Evolutionary conservation across 2,329 filamentous ascomycete species (phyloP), one percentile per base, ranked within the genome.

Genomic region (Capronia epimyces): DNA sequence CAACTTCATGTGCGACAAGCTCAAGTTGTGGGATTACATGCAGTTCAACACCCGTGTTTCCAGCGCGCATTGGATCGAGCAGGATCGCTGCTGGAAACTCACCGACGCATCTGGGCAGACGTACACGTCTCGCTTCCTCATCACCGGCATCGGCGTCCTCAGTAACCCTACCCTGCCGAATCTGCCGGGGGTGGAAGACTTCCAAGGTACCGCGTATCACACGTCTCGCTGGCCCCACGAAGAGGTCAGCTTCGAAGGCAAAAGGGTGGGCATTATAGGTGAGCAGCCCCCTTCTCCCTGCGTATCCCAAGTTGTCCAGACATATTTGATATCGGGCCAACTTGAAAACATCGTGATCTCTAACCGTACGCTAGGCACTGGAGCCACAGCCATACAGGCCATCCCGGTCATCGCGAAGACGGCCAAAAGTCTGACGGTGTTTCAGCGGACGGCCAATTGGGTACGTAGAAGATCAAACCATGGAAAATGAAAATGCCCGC

Each of bases 361-460:
- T n/a, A n/a, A n/a, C n/a, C n/a, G n/a, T n/a, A n/a, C n/a, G n/a
- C n/a, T n/a, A n/a, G 82, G 82, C 6, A 84, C 81, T 0, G 82
- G 82, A 1, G 78, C 81, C 0, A 79, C 80, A 5, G 46, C 15
- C 2, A 22, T 49, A 15, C 46, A 49, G 18, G 22, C 0, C 36
- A 73, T 76, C 0, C 82, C 86, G 55, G 80, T 79, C 42, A 77
- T 76, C 63, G 77, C 74, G 1, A 75, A 75, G 2, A 63, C 71
- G 6, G 79, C 74, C 0, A 72, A 68, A 3, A 65, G 75, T 1
- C 56, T 86, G 13, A 73, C 67, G 1, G 62, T 67, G 1, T 67
- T 84, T 64, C 81, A 85, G 59, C 75, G 83, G 9, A 85, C 80
- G 1, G 82, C 83, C 0, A 86, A 86, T 56, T 66, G 82, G 7